Evolutionary conservation across 2,329 filamentous ascomycete species (phyloP), one percentile per base, ranked within the genome.

Genomic region (Cercospora zeae-maydis): DNA sequence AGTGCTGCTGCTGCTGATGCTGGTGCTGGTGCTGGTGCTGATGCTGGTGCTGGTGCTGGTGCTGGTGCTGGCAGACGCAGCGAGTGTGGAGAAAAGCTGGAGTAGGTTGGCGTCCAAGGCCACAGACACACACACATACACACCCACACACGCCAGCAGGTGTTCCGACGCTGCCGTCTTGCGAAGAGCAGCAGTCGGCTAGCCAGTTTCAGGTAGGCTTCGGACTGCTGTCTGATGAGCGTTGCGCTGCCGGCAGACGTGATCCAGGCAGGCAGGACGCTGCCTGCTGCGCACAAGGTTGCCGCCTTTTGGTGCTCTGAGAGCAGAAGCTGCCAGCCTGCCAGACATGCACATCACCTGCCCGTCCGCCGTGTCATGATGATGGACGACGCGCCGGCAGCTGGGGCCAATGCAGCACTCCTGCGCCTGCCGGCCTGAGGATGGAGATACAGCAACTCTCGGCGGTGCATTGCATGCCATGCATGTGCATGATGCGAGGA

Each of bases 21-120:
- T n/a, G n/a, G n/a, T n/a, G n/a, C n/a, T n/a, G n/a, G n/a, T n/a
- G n/a, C n/a, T n/a, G n/a, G n/a, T n/a, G n/a, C n/a, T n/a, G n/a
- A n/a, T n/a, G n/a, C n/a, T n/a, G n/a, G n/a, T n/a, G n/a, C n/a
- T n/a, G n/a, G n/a, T n/a, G n/a, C n/a, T n/a, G n/a, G n/a, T n/a
- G n/a, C n/a, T n/a, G n/a, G n/a, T n/a, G n/a, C n/a, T n/a, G n/a
- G n/a, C n/a, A n/a, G n/a, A n/a, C n/a, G n/a, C n/a, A n/a, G 47
- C 21, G 30, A 52, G 27, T 52, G 57, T 66, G 67, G 69, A 66
- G 64, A 62, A 67, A 70, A 67, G 65, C 66, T 67, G 66, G 67
- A 69, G 67, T 67, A 68, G 66, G 58, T 58, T 69, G 63, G 52
- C 59, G 65, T 59, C 53, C 53, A n/a, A n/a, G n/a, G n/a, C n/a